Base-by-base conservation (phyloP, 345 rosid genomes). In the Raphanus sativus region DNA sequence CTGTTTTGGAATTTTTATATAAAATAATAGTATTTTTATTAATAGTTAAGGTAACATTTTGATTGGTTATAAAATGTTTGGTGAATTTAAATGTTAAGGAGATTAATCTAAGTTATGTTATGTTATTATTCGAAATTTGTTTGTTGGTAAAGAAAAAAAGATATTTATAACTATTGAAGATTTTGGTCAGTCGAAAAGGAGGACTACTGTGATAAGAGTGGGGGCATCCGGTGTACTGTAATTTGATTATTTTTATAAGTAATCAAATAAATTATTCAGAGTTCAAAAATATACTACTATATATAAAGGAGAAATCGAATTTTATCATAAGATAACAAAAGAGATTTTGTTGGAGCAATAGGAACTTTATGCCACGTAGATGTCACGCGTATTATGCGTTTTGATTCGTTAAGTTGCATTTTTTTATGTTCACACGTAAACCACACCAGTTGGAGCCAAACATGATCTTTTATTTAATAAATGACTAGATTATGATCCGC, bases 381-480 rank as follows among this genome's bases (percentile, higher is more conserved):
- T 25, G 63, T 45, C 63, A 78, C 77, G 77, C 63, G 38, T 71
- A 59, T 65, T 30, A 24, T 77, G 67, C 62, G 63, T 48, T 71
- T 65, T 71, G 77, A 66, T 71, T 78, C 69, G 77, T 59, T 72
- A 66, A 72, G 63, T 66, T 78, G 42, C 66, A 17, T 69, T 26
- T 42, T 16, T n/a, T n/a, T n/a, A 4, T 64, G 80, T 77, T 77
- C 75, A 70, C 76, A 70, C 81, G 67, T 70, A 64, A 70, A 70
- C 76, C 66, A 77, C 75, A 69, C 64, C 64, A 69, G 15, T 76
- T 69, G 24, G 75, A 69, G 58, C 50, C 42, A 36, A 65, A 36
- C 13, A 58, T 1, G 55, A 55, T 61, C 65, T 69, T 77, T 36
- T 30, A 3, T 21, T 55, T 55, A 55, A 55, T 55, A 32, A 36